Percentiles rank a stretch among this genome's conserved stretches.
These are phyloP conservation scores for Acanthamoeba divionensis DNA, from an alignment of 208 protist genomes.

Conservation along the genomic window DNA sequence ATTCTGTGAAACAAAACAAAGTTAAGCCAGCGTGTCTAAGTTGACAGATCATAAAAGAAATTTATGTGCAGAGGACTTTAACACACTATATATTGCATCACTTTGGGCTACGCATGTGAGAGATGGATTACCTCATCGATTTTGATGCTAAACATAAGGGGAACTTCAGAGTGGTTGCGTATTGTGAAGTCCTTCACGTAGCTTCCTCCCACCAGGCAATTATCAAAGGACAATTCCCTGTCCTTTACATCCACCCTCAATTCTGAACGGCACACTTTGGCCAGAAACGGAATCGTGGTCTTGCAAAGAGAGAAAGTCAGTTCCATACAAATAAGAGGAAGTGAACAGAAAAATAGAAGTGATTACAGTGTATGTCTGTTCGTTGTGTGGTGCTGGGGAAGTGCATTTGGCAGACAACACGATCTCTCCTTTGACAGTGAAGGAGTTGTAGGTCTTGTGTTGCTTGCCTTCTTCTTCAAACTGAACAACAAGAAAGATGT, in stretches of 20 bases:
- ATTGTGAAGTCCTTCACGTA: conserved; percentile 77
- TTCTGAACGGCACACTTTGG: conserved; percentile 68
- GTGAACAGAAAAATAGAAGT: not conserved
- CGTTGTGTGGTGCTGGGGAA: not conserved
- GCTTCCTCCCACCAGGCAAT: conserved; percentile 63
- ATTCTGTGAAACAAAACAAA: no score
- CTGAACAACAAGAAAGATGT: not conserved
- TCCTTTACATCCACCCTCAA: conserved; percentile 64
- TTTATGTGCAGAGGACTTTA: no score
- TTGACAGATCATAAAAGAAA: no score
- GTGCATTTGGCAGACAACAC: not conserved
- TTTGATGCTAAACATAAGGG: conserved; percentile 62
- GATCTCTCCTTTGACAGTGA: conserved; percentile 72
- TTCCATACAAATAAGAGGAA: not conserved
- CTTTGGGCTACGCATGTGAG: no score
- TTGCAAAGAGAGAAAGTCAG: not conserved
- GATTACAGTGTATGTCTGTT: not conserved
- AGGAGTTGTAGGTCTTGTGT: conserved; percentile 57
- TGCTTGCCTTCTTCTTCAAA: not conserved
- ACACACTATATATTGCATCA: no score
- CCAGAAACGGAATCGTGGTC: conserved; percentile 42
- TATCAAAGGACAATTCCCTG: conserved; percentile 74
- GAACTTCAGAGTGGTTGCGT: conserved; percentile 76
- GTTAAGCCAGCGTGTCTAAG: no score
- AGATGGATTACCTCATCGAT: not conserved